A percentile compares a stretch with the other conserved stretches of the same genome.
These are phyloP conservation scores for Parastagonospora avenae DNA, from an alignment of 2,329 filamentous ascomycete species.

Conservation along the genomic window DNA sequence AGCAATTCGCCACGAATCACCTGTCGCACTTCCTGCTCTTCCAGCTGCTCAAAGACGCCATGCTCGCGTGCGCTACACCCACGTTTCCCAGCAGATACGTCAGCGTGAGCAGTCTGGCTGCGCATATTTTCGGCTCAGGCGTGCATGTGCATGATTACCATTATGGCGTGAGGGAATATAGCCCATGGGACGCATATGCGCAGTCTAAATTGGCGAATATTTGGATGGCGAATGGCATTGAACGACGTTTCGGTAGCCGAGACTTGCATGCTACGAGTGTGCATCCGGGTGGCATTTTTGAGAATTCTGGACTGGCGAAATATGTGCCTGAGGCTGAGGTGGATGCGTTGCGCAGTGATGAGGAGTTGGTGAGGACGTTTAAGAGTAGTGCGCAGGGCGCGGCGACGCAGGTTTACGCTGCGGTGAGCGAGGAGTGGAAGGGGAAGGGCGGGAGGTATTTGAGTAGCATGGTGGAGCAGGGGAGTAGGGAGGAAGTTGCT, in stretches of 20 bases:
- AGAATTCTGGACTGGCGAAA: constrained; percentile 3
- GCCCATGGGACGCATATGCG: constrained; percentile 51
- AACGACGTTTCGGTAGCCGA: constrained; percentile 14
- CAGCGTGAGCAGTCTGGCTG: constrained; percentile 31
- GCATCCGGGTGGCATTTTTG: constrained; percentile 25
- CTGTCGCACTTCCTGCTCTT: constrained; percentile 58
- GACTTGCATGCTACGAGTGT: constrained; percentile 21
- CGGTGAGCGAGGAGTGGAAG: constrained; percentile 38
- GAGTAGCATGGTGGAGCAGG: neutral
- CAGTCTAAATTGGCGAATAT: constrained; percentile 59
- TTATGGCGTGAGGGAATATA: constrained; percentile 41
- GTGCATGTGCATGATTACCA: constrained; percentile 51
- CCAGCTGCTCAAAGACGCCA: constrained; percentile 52
- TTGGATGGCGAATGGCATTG: constrained; percentile 26
- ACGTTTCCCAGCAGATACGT: constrained; percentile 41
- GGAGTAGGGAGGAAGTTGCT: constrained; percentile 9
- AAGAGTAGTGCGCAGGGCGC: constrained; percentile 48
- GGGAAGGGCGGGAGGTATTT: constrained; percentile 44
- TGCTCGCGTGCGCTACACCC: constrained; percentile 47
- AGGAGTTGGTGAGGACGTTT: constrained; percentile 10
- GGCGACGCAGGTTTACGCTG: constrained; percentile 48
- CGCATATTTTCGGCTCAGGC: constrained; percentile 40
- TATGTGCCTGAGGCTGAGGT: constrained; percentile 8
- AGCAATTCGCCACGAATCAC: constrained; percentile 53
- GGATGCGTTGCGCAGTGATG: constrained; percentile 1